These are phyloP conservation scores for Scutellaria minor DNA, from an alignment of 257 asterid species.

Conservation along the genomic window DNA sequence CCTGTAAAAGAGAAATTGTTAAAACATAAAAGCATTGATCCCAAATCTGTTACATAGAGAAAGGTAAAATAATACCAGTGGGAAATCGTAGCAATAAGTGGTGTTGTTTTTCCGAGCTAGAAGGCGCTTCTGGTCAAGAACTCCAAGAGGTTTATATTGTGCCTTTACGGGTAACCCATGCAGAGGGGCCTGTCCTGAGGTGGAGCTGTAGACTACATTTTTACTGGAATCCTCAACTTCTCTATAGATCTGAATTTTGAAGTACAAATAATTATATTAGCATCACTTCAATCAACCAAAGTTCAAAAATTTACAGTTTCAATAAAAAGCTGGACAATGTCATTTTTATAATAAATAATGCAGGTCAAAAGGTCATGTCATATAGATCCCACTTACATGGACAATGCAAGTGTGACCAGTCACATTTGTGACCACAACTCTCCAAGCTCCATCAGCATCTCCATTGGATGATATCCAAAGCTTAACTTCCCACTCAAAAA, in stretches of 20 bases:
- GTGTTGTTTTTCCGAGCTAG: constrained; percentile 90
- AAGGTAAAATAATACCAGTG: constrained; percentile 65
- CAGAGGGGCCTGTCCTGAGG: constrained; percentile 65
- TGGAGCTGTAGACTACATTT: constrained; percentile 68
- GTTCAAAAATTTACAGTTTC: not conserved
- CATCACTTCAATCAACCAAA: constrained; percentile 25
- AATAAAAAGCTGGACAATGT: too few relatives aligned
- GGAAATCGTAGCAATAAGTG: constrained; percentile 96
- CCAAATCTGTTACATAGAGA: constrained; percentile 8
- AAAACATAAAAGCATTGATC: constrained; percentile 30
- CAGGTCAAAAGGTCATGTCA: not conserved
- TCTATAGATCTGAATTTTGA: constrained; percentile 71
- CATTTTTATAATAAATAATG: not conserved
- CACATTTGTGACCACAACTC: constrained; percentile 84
- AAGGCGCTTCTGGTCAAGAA: constrained; percentile 89
- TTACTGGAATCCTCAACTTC: constrained; percentile 75
- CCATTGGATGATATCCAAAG: constrained; percentile 92
- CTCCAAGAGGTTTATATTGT: constrained; percentile 74
- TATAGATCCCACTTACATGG: constrained; percentile 60
- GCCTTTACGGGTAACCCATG: constrained; percentile 79
- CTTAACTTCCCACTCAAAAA: constrained; percentile 93
- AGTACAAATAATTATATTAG: constrained; percentile 28
- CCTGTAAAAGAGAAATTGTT: constrained; percentile 51
- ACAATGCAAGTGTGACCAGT: constrained; percentile 96
- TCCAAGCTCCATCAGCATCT: constrained; percentile 97